Evolutionary conservation across 768 basidiomycete species (phyloP).

Genomic region (Mrakia blollopis): DNA sequence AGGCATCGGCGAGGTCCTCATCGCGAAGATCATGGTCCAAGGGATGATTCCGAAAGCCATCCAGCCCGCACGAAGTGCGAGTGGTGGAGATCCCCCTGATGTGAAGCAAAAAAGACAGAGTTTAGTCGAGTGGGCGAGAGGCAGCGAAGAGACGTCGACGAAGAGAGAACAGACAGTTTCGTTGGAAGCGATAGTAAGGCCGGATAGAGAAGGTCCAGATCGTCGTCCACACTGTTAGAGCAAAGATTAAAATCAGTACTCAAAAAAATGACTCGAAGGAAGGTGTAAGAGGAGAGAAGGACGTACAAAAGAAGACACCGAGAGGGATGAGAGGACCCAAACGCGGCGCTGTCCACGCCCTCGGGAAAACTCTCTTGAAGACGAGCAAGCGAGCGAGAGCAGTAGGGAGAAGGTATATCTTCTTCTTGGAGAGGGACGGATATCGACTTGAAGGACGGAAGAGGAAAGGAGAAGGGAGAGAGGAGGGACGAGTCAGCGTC

Average conservation of each 20-base stretch:
- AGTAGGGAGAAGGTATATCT: not conserved
- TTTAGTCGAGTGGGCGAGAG: not conserved
- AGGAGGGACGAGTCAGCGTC: not conserved
- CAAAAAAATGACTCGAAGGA: not conserved
- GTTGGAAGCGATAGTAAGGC: slow-evolving; percentile 1
- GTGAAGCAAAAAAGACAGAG: not conserved
- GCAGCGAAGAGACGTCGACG: not conserved
- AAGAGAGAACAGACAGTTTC: slow-evolving; percentile 8
- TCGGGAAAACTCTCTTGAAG: not conserved
- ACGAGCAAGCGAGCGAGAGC: not conserved
- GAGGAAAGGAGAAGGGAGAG: not conserved
- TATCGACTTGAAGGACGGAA: not conserved
- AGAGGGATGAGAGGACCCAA: not conserved
- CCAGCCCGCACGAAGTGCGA: not conserved
- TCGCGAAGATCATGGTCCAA: not conserved
- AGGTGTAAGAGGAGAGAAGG: not conserved
- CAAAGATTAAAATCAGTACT: not conserved
- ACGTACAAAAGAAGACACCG: not conserved
- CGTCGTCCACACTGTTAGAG: not conserved
- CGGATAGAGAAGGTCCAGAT: slow-evolving; percentile 8
- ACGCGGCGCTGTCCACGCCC: not conserved
- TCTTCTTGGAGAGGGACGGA: not conserved
- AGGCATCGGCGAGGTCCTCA: not conserved
- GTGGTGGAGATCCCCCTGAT: slow-evolving; percentile 1
- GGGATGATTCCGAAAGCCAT: slow-evolving; percentile 3